Evolutionary conservation across 2,329 filamentous ascomycete species (phyloP).

Genomic region (Mollisia scopiformis): DNA sequence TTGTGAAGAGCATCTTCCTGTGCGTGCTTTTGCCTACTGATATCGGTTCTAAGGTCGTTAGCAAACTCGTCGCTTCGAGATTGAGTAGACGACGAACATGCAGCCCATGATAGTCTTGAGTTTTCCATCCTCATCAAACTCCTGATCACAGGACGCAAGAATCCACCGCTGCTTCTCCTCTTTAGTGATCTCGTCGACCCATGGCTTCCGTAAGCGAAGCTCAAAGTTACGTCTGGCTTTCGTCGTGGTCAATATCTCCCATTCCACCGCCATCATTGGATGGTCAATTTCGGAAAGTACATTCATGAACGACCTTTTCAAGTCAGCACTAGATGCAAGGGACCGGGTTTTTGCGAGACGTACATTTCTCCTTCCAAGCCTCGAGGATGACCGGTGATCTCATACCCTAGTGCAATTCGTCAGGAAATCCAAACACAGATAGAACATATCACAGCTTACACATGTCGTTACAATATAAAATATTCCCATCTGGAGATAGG

Average conservation of each 20-base stretch:
- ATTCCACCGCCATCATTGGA: conserved; percentile 22
- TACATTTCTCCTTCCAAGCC: conserved; percentile 43
- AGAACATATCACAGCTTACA: conserved; percentile 38
- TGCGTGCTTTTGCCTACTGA: conserved; percentile 26
- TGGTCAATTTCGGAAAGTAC: conserved; percentile 39
- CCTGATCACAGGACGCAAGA: conserved; percentile 27
- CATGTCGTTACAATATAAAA: conserved; percentile 73
- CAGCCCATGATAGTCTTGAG: conserved; percentile 31
- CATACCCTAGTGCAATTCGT: conserved; percentile 42
- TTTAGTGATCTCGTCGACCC: conserved; percentile 21
- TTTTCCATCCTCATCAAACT: conserved; percentile 28
- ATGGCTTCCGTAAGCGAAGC: conserved; percentile 39
- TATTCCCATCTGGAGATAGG: conserved; percentile 48
- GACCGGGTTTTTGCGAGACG: conserved; percentile 34
- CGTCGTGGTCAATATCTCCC: conserved; percentile 24
- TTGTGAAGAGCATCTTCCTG: conserved; percentile 22
- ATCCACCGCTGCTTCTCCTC: conserved; percentile 28
- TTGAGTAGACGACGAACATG: conserved; percentile 15
- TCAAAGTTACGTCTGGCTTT: conserved; percentile 23
- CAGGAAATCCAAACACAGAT: background rate
- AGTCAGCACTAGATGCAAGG: background rate
- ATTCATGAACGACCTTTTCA: conserved; percentile 33
- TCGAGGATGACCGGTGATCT: conserved; percentile 50
- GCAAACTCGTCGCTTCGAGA: background rate
- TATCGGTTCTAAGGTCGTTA: conserved; percentile 23